Evolutionary conservation across 352 stramenopile species (phyloP).

Genomic region (Phytophthora palmivora): DNA sequence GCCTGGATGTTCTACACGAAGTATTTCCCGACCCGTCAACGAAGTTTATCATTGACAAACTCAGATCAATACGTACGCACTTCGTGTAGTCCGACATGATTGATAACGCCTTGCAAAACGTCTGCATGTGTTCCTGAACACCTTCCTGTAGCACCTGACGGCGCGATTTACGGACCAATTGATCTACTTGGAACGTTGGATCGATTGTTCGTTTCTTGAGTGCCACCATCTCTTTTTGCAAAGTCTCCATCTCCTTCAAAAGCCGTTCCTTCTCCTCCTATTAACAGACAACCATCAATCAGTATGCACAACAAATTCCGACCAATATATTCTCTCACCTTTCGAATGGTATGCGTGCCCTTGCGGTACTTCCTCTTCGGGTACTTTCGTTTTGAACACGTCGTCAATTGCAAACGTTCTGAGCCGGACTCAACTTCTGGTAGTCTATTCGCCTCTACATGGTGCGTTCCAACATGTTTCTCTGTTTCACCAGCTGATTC

Average conservation of each 20-base stretch:
- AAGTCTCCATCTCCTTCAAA: conserved; percentile 31
- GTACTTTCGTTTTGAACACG: conserved; percentile 29
- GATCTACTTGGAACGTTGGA: conserved; percentile 10
- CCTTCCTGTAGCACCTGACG: conserved; percentile 25
- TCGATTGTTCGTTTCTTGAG: conserved; percentile 38
- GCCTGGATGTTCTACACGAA: conserved; percentile 31
- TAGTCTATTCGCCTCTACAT: no score
- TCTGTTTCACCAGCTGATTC: neutral
- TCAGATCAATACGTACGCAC: conserved; percentile 28
- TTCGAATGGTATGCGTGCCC: conserved; percentile 38
- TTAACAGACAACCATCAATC: conserved; percentile 3
- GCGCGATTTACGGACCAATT: conserved; percentile 17
- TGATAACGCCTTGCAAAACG: conserved; percentile 25
- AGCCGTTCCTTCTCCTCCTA: conserved; percentile 44
- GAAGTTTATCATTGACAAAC: neutral
- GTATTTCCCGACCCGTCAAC: neutral
- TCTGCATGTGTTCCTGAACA: conserved; percentile 27
- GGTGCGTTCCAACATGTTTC: neutral
- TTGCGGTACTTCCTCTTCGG: conserved; percentile 42
- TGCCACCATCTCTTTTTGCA: conserved; percentile 35
- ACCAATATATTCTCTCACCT: conserved; percentile 13
- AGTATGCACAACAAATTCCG: neutral
- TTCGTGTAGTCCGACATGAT: conserved; percentile 43
- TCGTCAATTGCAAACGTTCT: no score
- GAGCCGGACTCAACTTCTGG: no score